Base-by-base conservation (phyloP, 2,329 filamentous ascomycete species). In the Colletotrichum scovillei region DNA sequence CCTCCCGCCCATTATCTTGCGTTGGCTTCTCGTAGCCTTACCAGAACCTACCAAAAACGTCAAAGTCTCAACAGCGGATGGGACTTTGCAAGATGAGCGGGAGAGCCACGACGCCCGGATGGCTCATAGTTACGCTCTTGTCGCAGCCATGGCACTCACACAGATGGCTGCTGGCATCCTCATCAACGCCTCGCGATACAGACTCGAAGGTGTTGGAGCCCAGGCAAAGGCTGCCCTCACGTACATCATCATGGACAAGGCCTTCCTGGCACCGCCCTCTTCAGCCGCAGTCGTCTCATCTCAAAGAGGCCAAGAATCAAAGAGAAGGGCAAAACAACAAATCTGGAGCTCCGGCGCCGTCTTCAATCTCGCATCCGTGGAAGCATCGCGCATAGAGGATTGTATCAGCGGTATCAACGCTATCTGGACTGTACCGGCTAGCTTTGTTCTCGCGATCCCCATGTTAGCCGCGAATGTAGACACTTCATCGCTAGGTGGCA, bases 161-260 rank as follows among this genome's bases (percentile, higher is more conserved):
- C 60, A 63, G 42, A 63, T 63, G 60, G 26, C 24, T 46, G 60
- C 60, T 26, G 60, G 60, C 1, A 63, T 63, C 26, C 60, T 63
- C 16, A 63, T 63, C 42, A 63, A 63, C 24, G 26, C 38, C 19
- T 63, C 60, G 16, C 38, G 60, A 63, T 63, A 63, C 11, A 28
- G 19, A 16, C 60, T 63, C 14, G 60, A 63, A 30, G 38, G 35
- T 14, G 60, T 49, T 22, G 60, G 60, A 28, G 19, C 60, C 7
- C 60, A 63, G 42, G 60, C 60, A 24, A 63, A 63, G 7, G 42
- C 28, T 24, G 60, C 60, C 16, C 60, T 63, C n/a, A 63, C 60
- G 19, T 46, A 30, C 60, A 14, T 49, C 24, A 63, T 30, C 19
- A 52, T 63, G 60, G 19, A 63, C 16, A 63, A 63, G 60, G 24